Percentiles rank a stretch among this genome's conserved stretches.
Conservation (phyloP, 73 alveolate genomes). For the Uronychia binucleata region DNA sequence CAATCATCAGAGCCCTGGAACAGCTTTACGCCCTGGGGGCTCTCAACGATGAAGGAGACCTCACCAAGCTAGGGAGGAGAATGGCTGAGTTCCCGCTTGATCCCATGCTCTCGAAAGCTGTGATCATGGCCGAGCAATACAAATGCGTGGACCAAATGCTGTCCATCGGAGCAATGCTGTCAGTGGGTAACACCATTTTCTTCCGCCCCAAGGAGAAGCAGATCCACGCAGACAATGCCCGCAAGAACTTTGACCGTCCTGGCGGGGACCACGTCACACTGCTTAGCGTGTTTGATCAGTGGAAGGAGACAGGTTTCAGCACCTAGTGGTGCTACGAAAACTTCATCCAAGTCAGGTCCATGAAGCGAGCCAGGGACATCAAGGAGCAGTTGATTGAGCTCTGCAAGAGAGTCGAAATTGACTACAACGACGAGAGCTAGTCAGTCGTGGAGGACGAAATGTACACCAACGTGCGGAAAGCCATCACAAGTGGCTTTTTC, state of each 20-base stretch:
- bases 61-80: conserved; percentile 98
- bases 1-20: conserved; percentile 94
- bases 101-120: conserved; percentile 93
- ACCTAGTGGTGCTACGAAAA: conserved; percentile 96
- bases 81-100: conserved; percentile 99
- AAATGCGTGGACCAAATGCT: conserved; percentile 96
- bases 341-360: conserved; percentile 95
- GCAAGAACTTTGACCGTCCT: conserved; percentile 93
- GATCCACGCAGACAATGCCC: conserved; percentile 97
- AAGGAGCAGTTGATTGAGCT: conserved; percentile 95
- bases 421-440: conserved; percentile 63
- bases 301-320: conserved; percentile 98
- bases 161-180: conserved; percentile 96
- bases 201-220: conserved; percentile 94
- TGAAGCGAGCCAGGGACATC: conserved; percentile 99
- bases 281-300: conserved; percentile 94
- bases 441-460: conserved; percentile 70
- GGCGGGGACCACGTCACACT: conserved; percentile 99
- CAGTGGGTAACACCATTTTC: conserved; percentile 97
- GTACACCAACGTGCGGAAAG: conserved; percentile 84
- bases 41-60: conserved; percentile 98
- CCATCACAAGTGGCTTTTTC: conserved; percentile 96
- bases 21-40: conserved; percentile 99
- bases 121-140: conserved; percentile 89
- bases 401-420: conserved; percentile 95